A percentile compares a stretch with the other conserved stretches of the same genome.
Evolutionary conservation across 768 basidiomycete genomes (phyloP).

Genomic region (Solioccasus polychromus): DNA sequence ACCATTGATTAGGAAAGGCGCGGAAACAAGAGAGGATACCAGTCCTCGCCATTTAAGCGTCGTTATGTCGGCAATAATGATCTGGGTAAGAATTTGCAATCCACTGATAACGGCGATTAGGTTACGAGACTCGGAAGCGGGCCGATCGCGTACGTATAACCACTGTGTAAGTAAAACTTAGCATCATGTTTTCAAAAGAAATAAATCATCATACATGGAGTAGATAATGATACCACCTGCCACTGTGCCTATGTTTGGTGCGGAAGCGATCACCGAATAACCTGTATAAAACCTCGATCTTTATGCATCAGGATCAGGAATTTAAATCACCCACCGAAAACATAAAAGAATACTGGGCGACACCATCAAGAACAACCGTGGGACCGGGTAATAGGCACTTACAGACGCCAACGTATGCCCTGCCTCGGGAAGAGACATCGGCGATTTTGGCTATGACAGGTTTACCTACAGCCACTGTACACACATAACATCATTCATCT

Average conservation of each 20-base stretch:
- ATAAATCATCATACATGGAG: conserved; percentile 40
- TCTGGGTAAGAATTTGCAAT: conserved; percentile 60
- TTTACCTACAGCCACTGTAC: conserved; percentile 49
- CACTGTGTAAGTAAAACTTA: conserved; percentile 39
- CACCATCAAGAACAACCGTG: background rate
- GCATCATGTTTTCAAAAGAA: conserved; percentile 9
- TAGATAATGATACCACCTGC: conserved; percentile 58
- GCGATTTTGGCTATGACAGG: conserved; percentile 74
- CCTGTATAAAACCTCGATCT: conserved; percentile 25
- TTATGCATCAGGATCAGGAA: background rate
- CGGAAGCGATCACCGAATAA: conserved; percentile 53
- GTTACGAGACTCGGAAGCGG: background rate
- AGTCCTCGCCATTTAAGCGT: conserved; percentile 56
- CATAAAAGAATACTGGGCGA: conserved; percentile 52
- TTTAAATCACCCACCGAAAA: conserved; percentile 43
- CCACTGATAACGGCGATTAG: conserved; percentile 35
- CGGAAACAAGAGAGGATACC: conserved; percentile 43
- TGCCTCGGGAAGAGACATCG: conserved; percentile 66
- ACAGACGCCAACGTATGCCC: conserved; percentile 58
- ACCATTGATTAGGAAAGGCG: conserved; percentile 60
- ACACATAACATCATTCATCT: conserved; percentile 1
- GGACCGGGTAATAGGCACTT: conserved; percentile 26
- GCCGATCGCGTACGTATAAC: conserved; percentile 49
- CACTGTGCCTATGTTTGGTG: conserved; percentile 42
- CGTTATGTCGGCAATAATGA: conserved; percentile 62